Base-by-base conservation (phyloP, 768 basidiomycete genomes). In the Pilatotrama ljubarskyi region DNA sequence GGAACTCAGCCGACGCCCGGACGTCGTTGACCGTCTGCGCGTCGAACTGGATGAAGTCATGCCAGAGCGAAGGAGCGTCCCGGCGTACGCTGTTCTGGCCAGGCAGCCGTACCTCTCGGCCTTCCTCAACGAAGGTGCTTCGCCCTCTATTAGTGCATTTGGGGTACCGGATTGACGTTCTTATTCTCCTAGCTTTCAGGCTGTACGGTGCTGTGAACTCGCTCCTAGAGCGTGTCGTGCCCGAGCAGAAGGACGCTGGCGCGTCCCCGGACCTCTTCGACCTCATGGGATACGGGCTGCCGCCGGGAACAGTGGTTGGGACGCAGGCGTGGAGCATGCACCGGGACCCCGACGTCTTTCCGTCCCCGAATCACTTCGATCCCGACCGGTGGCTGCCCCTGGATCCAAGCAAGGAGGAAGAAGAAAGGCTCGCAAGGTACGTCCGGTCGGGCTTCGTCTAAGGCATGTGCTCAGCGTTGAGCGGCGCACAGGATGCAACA, bases 321-420 rank as follows among this genome's bases (percentile, higher is more conserved):
- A 87, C 87, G 2, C 86, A 88, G 66, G 80, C 85, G 29, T 90
- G 87, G 87, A 86, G 86, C 11, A 82, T 88, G 80, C 88, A 90
- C 69, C 83, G 86, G 49, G 83, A 88, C 67, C 71, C 84, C 10
- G 68, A 74, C 24, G 73, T 88, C 35, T 90, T 88, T 70, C 79
- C 84, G 24, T 84, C 83, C 29, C 86, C 88, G 6, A 80, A 87
- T 35, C 72, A 83, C 37, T 87, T 87, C 26, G 87, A 88, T 61
- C 83, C 87, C 40, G 89, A 87, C 29, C 29, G 88, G 76, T 88
- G 15, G 69, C 73, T 32, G 76, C 76, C 54, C 3, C 9, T 17
- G 69, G 70, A 13, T 24, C 40, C 3, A 13, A 32, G 18, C 18
- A 13, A 22, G 15, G 38, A 25, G 18, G 51, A 29, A 24, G 40